phyloP scores from a whole-genome alignment of 805 yeast genomes.

The Saccharomycopsis lassenensis region DNA sequence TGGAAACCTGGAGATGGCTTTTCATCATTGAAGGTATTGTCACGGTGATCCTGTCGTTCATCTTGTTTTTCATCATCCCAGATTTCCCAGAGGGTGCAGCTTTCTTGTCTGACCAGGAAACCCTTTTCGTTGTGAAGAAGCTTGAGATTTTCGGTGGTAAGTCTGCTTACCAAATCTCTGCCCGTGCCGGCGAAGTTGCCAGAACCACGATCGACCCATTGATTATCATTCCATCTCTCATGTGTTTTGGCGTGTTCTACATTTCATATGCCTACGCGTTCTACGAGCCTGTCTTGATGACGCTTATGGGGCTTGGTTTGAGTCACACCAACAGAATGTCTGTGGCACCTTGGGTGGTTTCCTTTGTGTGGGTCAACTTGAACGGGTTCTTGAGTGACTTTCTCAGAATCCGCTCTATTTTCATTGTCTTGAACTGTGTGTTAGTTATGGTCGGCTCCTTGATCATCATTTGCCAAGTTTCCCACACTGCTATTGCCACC shows the following conservation, averaged over 20 bases:
- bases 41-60: constrained; percentile 23
- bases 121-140: constrained; percentile 21
- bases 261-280: constrained; percentile 74
- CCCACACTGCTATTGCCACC: constrained; percentile 33
- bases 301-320: constrained; percentile 45
- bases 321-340: constrained; percentile 56
- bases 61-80: constrained; percentile 34
- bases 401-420: constrained; percentile 25
- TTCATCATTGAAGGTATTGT: constrained; percentile 38
- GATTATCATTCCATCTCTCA: constrained; percentile 44
- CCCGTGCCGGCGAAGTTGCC: constrained; percentile 33
- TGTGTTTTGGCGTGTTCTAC: constrained; percentile 53
- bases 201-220: constrained; percentile 47
- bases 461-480: constrained; percentile 30
- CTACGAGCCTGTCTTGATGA: constrained; percentile 58
- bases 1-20: constrained; percentile 41
- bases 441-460: constrained; percentile 37
- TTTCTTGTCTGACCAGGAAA: constrained; percentile 33
- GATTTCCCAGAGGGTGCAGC: constrained; percentile 38
- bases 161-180: constrained; percentile 39
- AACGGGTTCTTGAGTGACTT: constrained; percentile 43
- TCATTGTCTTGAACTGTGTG: constrained; percentile 20
- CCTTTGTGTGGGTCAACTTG: constrained; percentile 45
- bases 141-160: constrained; percentile 18
- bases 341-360: constrained; percentile 59